Conservation (phyloP, 2,329 filamentous ascomycete species). For the Botrytis galanthina region DNA sequence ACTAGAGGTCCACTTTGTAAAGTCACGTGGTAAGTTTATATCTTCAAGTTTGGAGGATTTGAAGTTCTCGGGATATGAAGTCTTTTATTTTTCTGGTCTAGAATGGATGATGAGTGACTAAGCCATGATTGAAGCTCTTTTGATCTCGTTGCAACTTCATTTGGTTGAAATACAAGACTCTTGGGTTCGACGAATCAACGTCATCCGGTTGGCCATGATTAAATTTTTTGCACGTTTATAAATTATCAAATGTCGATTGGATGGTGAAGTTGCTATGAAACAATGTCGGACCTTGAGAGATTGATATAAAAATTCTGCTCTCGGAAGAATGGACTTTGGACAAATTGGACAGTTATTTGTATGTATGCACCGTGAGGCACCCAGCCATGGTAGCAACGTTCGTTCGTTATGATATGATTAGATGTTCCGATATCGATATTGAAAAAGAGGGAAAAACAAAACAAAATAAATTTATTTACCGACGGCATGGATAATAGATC, state of each 20-base stretch:
- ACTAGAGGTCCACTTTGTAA: constrained; percentile 10
- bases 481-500: constrained; percentile 6
- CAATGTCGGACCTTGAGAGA: background rate
- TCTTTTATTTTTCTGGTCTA: background rate
- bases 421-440: background rate
- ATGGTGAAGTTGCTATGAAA: background rate
- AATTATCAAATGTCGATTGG: constrained; percentile 14
- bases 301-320: background rate
- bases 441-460: background rate
- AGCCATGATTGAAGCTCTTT: background rate
- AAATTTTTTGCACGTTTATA: constrained; percentile 2
- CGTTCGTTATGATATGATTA: background rate
- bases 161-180: background rate
- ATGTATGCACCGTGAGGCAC: background rate
- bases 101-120: background rate
- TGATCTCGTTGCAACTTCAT: constrained; percentile 4
- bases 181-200: constrained; percentile 10
- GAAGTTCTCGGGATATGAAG: background rate
- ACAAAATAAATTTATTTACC: background rate
- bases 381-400: background rate
- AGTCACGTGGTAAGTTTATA: constrained; percentile 17
- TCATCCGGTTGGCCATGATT: constrained; percentile 4
- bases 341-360: background rate
- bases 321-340: background rate
- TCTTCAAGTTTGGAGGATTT: background rate